phyloP scores from a whole-genome alignment of 768 basidiomycete species.

The Naganishia kalamii region DNA sequence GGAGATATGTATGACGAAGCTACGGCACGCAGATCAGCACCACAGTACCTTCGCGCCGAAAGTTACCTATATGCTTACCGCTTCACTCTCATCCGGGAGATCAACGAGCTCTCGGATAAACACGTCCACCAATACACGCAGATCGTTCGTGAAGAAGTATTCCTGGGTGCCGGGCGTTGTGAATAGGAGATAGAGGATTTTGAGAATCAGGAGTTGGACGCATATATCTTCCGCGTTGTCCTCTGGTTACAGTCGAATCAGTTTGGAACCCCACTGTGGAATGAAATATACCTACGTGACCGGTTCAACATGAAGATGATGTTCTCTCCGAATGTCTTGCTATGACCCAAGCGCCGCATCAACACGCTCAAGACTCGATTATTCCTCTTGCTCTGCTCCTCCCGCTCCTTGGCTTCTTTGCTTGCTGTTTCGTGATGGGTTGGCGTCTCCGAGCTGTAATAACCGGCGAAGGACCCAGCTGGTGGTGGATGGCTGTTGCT shows the following conservation, averaged over 20 bases:
- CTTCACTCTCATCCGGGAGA: constrained; percentile 87
- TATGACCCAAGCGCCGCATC: constrained; percentile 73
- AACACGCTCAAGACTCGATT: constrained; percentile 80
- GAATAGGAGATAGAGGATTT: constrained; percentile 88
- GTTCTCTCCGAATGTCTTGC: constrained; percentile 94
- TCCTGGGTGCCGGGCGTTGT: constrained; percentile 87
- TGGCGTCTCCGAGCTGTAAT: not conserved
- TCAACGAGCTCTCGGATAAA: constrained; percentile 90
- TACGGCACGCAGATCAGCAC: constrained; percentile 37
- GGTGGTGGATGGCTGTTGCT: constrained; percentile 19
- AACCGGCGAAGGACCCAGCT: not conserved
- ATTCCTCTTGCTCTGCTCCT: constrained; percentile 18
- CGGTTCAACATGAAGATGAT: constrained; percentile 99
- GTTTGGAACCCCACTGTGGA: not conserved
- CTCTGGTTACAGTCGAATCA: constrained; percentile 50
- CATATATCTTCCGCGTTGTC: constrained; percentile 83
- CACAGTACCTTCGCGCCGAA: not conserved
- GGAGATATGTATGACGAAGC: constrained; percentile 92
- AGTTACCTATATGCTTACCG: constrained; percentile 54
- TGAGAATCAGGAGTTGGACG: constrained; percentile 88
- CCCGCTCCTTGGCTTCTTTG: constrained; percentile 11
- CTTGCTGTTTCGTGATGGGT: not conserved
- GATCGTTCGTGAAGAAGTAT: constrained; percentile 96
- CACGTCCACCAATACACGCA: constrained; percentile 92
- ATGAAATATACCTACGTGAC: constrained; percentile 59